Base-by-base conservation (phyloP, 2,329 filamentous ascomycete species). In the Myriosclerotinia curreyana region DNA sequence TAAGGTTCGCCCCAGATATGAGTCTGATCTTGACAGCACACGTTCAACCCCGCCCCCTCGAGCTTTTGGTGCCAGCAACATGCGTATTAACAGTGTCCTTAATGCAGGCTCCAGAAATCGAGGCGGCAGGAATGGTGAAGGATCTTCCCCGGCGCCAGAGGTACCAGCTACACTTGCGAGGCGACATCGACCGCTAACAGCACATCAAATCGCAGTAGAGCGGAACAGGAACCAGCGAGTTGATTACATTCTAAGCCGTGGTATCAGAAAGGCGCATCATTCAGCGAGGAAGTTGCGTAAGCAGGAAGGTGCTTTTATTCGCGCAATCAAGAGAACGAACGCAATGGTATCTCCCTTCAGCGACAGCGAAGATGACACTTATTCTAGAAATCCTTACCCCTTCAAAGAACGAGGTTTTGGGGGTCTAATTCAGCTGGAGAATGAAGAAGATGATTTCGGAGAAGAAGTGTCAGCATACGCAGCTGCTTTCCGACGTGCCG, bases 171-270 rank as follows among this genome's bases (percentile, higher is more conserved):
- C 58, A 68, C 53, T 69, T 25, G 79, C 80, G 25, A 79, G 84
- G 64, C 87, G 92, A 73, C 86, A 88, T 11, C 83, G 91, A 1
- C 90, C 90, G 3, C 84, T 91, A 0, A 95, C 91, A 0, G 89
- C 90, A 44, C 91, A 95, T 75, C 91, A 95, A 76, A 79, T 92
- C 48, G 90, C 90, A 0, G 89, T 95, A 1, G 90, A 92, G 75
- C 84, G 87, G 63, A 92, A 93, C 75, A 82, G 91, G 22, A 89
- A 86, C 66, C 86, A 91, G 71, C 86, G 90, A 7, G 90, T 94
- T n/a, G 88, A 92, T 71, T 88, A 92, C 71, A 90, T 92, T 60
- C 83, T 95, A 20, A 88, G 91, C 69, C 85, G 87, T n/a, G 87
- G 88, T 38, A 79, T 94, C 42, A 85, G 88, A 56, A 82, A 81